phyloP scores from a whole-genome alignment of 768 basidiomycete genomes.

The Boletales sp. region DNA sequence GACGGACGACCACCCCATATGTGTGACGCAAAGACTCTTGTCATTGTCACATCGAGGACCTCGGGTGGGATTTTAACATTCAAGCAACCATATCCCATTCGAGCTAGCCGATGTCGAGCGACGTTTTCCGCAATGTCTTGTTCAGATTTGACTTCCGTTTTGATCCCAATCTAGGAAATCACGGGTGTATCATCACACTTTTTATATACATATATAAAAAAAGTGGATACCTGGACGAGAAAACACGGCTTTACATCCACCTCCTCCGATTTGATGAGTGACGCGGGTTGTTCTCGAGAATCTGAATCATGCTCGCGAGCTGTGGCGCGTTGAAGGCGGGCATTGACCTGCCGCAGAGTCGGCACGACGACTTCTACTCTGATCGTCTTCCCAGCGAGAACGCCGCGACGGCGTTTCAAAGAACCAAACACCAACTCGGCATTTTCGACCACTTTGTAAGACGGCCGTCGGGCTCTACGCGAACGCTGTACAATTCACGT shows the following conservation, averaged over 20 bases:
- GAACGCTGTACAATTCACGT: neutral
- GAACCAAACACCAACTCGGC: neutral
- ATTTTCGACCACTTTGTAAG: slow-evolving; percentile 1
- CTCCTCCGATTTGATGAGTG: slow-evolving; percentile 6
- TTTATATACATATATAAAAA: neutral
- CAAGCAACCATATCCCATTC: slow-evolving; percentile 4
- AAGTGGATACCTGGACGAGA: slow-evolving; percentile 3
- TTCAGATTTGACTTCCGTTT: slow-evolving; percentile 8
- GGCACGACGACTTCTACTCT: slow-evolving; percentile 9
- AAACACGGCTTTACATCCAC: slow-evolving; percentile 1
- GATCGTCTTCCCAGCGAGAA: slow-evolving; percentile 4
- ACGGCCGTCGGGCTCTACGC: slow-evolving; percentile 3
- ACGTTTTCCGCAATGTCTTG: slow-evolving; percentile 4
- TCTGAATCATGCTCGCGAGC: neutral
- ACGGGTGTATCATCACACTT: neutral
- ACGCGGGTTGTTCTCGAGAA: slow-evolving; percentile 1
- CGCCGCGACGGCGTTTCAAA: slow-evolving; percentile 5
- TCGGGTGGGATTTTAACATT: slow-evolving; percentile 7
- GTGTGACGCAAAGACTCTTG: neutral
- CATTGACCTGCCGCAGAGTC: slow-evolving; percentile 2
- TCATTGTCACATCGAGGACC: slow-evolving; percentile 6
- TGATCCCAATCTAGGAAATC: slow-evolving; percentile 4
- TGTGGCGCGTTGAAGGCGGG: neutral
- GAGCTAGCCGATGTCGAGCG: slow-evolving; percentile 5
- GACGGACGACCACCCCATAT: slow-evolving; percentile 9